These are phyloP conservation scores for Pythium scleroteichum DNA, from an alignment of 352 stramenopile genomes.

Conservation along the genomic window DNA sequence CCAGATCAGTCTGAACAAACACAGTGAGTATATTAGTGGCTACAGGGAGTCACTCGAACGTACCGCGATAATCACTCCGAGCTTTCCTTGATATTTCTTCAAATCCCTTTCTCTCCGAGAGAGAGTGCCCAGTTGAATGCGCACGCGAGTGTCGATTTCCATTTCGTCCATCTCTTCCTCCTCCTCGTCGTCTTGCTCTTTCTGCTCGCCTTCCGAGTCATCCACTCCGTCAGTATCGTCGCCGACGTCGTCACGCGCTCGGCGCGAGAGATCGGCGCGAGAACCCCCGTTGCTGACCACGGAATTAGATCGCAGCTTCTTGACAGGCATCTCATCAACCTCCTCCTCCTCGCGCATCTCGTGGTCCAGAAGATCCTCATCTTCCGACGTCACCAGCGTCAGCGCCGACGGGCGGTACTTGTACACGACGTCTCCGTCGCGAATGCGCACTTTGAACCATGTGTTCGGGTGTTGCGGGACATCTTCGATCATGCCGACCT, in stretches of 20 bases:
- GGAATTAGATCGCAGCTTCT: conserved; percentile 1
- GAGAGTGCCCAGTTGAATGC: conserved; percentile 47
- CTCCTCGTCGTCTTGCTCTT: conserved; percentile 39
- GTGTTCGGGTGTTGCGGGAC: conserved; percentile 83
- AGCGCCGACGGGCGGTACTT: conserved; percentile 84
- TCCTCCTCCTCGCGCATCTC: conserved; percentile 25
- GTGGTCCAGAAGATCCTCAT: conserved; percentile 27
- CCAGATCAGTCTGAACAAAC: conserved; percentile 19
- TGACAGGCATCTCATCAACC: background rate
- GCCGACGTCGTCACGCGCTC: conserved; percentile 26
- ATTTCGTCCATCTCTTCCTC: conserved; percentile 44
- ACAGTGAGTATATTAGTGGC: background rate
- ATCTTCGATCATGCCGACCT: conserved; percentile 82
- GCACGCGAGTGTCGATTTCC: conserved; percentile 55
- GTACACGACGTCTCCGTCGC: conserved; percentile 84
- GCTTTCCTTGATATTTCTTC: conserved; percentile 72
- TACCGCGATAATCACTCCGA: conserved; percentile 64
- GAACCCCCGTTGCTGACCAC: conserved; percentile 5
- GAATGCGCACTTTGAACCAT: conserved; percentile 86
- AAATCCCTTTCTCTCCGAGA: conserved; percentile 57
- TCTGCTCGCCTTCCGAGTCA: conserved; percentile 47
- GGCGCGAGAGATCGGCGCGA: background rate
- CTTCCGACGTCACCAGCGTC: conserved; percentile 38
- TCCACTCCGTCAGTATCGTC: conserved; percentile 29
- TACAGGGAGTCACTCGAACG: conserved; percentile 2